Percentiles rank a stretch among this genome's conserved stretches.
Evolutionary conservation across 768 basidiomycete species (phyloP).

Genomic region (Tubosaeta sp.): DNA sequence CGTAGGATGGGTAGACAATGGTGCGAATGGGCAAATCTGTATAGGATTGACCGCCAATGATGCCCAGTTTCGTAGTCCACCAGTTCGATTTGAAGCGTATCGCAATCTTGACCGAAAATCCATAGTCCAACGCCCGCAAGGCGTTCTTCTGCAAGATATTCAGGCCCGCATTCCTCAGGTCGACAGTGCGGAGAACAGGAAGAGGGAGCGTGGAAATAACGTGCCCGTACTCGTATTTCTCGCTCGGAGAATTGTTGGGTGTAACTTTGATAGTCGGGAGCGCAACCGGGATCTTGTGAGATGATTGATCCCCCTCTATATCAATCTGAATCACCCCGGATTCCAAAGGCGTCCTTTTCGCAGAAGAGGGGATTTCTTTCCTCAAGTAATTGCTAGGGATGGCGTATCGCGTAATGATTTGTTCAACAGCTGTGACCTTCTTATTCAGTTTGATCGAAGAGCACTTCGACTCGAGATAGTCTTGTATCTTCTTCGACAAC

Average conservation of each 20-base stretch:
- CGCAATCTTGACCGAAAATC: conserved; percentile 38
- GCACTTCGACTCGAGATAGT: background rate
- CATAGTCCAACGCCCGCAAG: conserved; percentile 36
- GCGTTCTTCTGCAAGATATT: conserved; percentile 32
- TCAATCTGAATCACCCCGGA: background rate
- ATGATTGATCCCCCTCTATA: background rate
- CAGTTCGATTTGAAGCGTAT: conserved; percentile 40
- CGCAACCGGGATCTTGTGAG: background rate
- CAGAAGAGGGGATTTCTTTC: background rate
- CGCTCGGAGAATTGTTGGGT: background rate
- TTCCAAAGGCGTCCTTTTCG: background rate
- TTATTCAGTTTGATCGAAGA: background rate
- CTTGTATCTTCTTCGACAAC: background rate
- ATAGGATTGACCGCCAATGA: conserved; percentile 38
- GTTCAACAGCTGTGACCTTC: background rate
- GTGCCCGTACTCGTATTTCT: conserved; percentile 28
- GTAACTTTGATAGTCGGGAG: background rate
- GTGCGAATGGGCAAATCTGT: conserved; percentile 40
- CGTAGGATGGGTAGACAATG: conserved; percentile 43
- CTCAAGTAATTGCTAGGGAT: background rate
- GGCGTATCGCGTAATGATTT: background rate
- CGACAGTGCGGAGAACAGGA: conserved; percentile 32
- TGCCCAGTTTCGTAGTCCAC: conserved; percentile 37
- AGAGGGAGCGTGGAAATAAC: conserved; percentile 42
- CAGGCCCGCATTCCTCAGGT: conserved; percentile 27